phyloP scores from a whole-genome alignment of 2,329 filamentous ascomycete species.

The Colletotrichum theobromicola region DNA sequence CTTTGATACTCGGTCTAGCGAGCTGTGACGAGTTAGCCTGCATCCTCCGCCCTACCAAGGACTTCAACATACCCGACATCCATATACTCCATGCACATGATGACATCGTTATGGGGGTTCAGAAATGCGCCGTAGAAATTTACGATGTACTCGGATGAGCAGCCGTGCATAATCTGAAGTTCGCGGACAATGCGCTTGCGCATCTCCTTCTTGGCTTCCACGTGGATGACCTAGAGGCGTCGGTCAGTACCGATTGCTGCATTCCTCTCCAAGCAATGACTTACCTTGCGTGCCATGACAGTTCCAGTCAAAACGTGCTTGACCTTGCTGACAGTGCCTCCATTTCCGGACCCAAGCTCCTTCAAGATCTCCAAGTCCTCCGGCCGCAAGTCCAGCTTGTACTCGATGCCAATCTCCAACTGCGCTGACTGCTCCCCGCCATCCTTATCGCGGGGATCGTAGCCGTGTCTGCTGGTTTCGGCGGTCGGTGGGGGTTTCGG shows the following conservation, averaged over 20 bases:
- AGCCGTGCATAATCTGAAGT: conserved; percentile 97
- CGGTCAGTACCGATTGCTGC: background rate
- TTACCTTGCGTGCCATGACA: conserved; percentile 96
- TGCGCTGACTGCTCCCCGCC: conserved; percentile 65
- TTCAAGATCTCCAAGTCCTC: conserved; percentile 94
- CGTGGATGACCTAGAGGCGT: conserved; percentile 84
- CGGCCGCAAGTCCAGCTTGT: conserved; percentile 88
- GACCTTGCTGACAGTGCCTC: conserved; percentile 98
- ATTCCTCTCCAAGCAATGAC: background rate
- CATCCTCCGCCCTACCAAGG: background rate
- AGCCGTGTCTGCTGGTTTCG: conserved; percentile 69
- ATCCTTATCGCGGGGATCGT: conserved; percentile 64
- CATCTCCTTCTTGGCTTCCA: conserved; percentile 97
- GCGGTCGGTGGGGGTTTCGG: conserved; percentile 76
- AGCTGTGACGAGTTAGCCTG: conserved; percentile 55
- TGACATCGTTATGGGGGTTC: conserved; percentile 95
- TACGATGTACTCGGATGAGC: conserved; percentile 95
- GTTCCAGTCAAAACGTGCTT: conserved; percentile 93
- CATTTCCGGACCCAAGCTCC: conserved; percentile 94
- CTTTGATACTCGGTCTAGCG: conserved; percentile 91
- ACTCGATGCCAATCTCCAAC: conserved; percentile 96
- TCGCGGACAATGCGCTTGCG: conserved; percentile 96
- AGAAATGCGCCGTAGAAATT: conserved; percentile 98
- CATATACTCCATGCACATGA: conserved; percentile 99
- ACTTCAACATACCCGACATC: conserved; percentile 84